Evolutionary conservation across 2,329 filamentous ascomycete species (phyloP), one percentile per base, ranked within the genome.

Genomic region (Fusarium domesticum): DNA sequence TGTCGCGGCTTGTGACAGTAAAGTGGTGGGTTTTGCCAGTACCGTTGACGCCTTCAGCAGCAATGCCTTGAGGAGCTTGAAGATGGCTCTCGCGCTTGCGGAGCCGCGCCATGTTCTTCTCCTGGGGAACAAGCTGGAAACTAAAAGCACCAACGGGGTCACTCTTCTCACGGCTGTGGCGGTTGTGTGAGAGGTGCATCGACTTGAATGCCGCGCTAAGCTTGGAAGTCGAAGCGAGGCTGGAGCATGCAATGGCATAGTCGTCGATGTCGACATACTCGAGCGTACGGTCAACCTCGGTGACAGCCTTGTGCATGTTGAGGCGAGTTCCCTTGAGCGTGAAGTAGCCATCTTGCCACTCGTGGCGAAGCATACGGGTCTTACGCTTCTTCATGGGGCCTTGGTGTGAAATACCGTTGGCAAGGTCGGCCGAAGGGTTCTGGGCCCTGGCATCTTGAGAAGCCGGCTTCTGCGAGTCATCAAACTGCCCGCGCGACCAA

Each of bases 331-430:
- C 85, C 59, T 84, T 83, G 51, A 96, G 84, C 18, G 88, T 89
- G 66, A 93, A 95, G 72, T 92, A 93, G 57, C 89, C 85, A 64
- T 95, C 88, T 61, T 90, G 83, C 91, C 91, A 96, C 71, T 96
- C 91, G 66, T 95, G 88, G 34, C 89, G 87, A 48, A 96, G 80
- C 74, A 96, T 83, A 61, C 83, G 84, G 25, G 86, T 95, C 72
- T 89, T 89, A 63, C 92, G 88, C 76, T 95, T 96, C 76, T 89
- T 91, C 83, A 98, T 95, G 68, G 84, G 90, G 2, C 93, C 93
- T 38, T 87, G 81, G 67, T 91, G 88, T 25, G 81, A 80, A 51
- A 85, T 69, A 44, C 81, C 80, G 41, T 75, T 70, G 39, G 65
- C 61, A 46, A 68, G 65, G 56, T 61, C 56, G 44, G 63, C 52